Evolutionary conservation across 2,329 filamentous ascomycete genomes (phyloP).

Genomic region (Malbranchea cinnamomea): DNA sequence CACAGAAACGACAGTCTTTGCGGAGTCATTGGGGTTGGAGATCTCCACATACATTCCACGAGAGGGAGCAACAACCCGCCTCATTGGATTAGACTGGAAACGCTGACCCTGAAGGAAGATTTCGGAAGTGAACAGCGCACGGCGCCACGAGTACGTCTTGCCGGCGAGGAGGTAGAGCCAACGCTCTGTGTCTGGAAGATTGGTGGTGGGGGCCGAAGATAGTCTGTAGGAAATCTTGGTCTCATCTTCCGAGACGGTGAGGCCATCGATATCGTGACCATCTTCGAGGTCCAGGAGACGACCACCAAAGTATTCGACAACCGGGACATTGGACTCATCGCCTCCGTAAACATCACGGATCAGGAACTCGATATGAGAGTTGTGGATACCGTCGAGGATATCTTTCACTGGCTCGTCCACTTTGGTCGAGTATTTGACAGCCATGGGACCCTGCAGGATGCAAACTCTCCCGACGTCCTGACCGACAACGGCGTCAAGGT

Average conservation of each 20-base stretch:
- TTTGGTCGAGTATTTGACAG: conserved; percentile 75
- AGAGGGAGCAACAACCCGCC: conserved; percentile 73
- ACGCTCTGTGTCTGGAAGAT: conserved; percentile 62
- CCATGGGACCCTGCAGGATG: conserved; percentile 89
- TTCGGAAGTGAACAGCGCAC: conserved; percentile 85
- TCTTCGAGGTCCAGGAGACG: conserved; percentile 59
- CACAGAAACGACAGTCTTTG: conserved; percentile 72
- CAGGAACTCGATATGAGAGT: conserved; percentile 69
- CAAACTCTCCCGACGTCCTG: conserved; percentile 94
- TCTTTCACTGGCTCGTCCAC: conserved; percentile 91
- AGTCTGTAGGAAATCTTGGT: conserved; percentile 75
- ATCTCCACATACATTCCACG: conserved; percentile 86
- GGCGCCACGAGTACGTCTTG: conserved; percentile 74
- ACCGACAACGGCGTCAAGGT: conserved; percentile 84
- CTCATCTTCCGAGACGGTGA: conserved; percentile 66
- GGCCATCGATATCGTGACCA: conserved; percentile 66
- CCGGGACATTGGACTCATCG: conserved; percentile 60
- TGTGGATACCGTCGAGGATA: conserved; percentile 81
- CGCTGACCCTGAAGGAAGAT: conserved; percentile 90
- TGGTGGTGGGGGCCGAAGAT: conserved; percentile 55
- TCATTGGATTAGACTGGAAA: conserved; percentile 93
- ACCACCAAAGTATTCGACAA: conserved; percentile 90
- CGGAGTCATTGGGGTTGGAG: conserved; percentile 60
- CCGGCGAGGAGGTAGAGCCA: conserved; percentile 87
- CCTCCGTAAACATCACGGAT: conserved; percentile 66